Percentiles rank a stretch among this genome's conserved stretches.
phyloP scores from a whole-genome alignment of 2,329 filamentous ascomycete species.

The Diaporthe destruens region DNA sequence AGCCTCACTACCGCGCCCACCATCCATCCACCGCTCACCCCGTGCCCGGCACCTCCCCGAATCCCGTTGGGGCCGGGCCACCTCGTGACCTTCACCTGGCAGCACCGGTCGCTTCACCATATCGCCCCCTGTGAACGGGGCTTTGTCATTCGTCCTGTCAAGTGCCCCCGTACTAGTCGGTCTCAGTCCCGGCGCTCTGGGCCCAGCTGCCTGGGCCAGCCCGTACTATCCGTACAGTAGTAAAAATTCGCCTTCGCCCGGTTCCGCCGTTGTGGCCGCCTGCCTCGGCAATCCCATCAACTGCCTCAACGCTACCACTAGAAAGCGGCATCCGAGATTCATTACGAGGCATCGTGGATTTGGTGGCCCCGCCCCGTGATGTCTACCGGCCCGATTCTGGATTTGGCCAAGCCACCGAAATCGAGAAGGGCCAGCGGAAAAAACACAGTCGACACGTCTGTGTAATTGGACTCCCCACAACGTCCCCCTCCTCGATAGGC shows the following conservation, averaged over 20 bases:
- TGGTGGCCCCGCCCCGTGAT: slow-evolving; percentile 18
- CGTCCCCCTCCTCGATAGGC: slow-evolving; percentile 6
- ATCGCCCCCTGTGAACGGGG: neutral
- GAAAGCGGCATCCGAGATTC: neutral
- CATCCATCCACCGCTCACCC: slow-evolving; percentile 8
- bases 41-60: slow-evolving; percentile 3
- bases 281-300: slow-evolving; percentile 13
- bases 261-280: slow-evolving; percentile 10
- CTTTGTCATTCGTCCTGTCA: slow-evolving; percentile 14
- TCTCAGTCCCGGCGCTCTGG: slow-evolving; percentile 5
- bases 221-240: too few species aligned
- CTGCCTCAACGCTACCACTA: slow-evolving; percentile 4
- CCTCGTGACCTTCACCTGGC: slow-evolving; percentile 21
- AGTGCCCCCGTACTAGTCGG: slow-evolving; percentile 1
- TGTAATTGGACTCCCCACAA: slow-evolving; percentile 16
- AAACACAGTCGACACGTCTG: slow-evolving; percentile 11
- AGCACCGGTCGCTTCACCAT: slow-evolving; percentile 21
- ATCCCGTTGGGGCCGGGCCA: slow-evolving; percentile 1
- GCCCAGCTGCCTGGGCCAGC: too few species aligned
- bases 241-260: slow-evolving; percentile 9
- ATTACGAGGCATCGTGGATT: slow-evolving; percentile 17
- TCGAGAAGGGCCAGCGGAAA: neutral
- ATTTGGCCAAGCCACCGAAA: slow-evolving; percentile 27
- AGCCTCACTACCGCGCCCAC: neutral
- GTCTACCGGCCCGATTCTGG: slow-evolving; percentile 25